Evolutionary conservation across 306 rosid species (phyloP).

Genomic region (Styphnolobium japonicum): DNA sequence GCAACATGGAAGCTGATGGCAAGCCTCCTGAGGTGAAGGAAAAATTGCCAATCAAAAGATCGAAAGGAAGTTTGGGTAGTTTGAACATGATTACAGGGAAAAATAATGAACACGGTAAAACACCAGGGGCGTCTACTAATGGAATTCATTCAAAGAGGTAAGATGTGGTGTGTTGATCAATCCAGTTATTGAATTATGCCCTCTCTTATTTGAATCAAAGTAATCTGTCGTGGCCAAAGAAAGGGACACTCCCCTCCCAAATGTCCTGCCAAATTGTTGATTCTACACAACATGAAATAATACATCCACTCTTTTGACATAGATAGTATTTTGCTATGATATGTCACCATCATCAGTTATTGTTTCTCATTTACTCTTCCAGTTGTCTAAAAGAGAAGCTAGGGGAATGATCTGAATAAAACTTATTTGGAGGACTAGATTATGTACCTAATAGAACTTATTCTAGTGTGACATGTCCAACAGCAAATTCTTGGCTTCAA

Average conservation of each 20-base stretch:
- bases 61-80: slow-evolving; percentile 97
- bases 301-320: neutral
- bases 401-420: neutral
- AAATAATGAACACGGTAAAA: slow-evolving; percentile 72
- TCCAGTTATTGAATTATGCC: slow-evolving; percentile 2
- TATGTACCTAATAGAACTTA: neutral
- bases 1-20: slow-evolving; percentile 77
- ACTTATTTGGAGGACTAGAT: neutral
- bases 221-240: neutral
- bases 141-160: slow-evolving; percentile 92
- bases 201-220: slow-evolving; percentile 5
- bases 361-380: neutral
- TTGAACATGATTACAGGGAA: slow-evolving; percentile 97
- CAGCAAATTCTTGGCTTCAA: neutral
- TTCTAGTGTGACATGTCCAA: neutral
- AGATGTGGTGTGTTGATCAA: slow-evolving; percentile 28
- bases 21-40: slow-evolving; percentile 87
- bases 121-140: slow-evolving; percentile 73
- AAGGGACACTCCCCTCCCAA: neutral
- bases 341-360: neutral
- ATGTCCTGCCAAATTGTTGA: neutral
- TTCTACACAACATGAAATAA: neutral
- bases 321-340: neutral
- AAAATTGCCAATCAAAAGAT: slow-evolving; percentile 92
- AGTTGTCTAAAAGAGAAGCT: neutral